Evolutionary conservation across 2,329 filamentous ascomycete species (phyloP).

Genomic region (Venturia oleaginea): DNA sequence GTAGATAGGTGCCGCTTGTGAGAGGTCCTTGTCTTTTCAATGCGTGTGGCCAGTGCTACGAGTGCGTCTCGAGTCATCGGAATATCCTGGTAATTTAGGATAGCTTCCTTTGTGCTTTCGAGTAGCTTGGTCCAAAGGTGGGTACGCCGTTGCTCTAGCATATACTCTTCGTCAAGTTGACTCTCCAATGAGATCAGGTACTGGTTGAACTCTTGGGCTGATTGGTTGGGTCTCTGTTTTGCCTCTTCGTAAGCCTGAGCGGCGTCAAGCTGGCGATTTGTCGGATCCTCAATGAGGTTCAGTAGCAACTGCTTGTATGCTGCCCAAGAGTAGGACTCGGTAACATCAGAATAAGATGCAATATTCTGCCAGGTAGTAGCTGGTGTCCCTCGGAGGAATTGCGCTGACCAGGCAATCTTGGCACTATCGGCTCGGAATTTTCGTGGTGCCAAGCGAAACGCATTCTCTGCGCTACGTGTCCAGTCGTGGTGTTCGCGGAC

Average conservation of each 20-base stretch:
- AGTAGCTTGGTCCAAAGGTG: too few relatives aligned
- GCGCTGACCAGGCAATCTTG: neutral
- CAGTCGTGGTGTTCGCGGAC: too few relatives aligned
- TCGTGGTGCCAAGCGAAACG: neutral
- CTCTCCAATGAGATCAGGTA: neutral
- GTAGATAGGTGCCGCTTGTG: too few relatives aligned
- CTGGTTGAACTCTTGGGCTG: neutral
- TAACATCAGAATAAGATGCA: neutral
- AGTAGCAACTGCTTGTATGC: neutral
- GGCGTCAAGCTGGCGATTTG: neutral
- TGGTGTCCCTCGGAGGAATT: neutral
- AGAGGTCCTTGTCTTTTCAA: neutral
- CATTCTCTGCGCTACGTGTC: too few relatives aligned
- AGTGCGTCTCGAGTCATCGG: slow-evolving; percentile 1
- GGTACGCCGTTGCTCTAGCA: too few relatives aligned
- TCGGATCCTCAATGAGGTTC: slow-evolving; percentile 1
- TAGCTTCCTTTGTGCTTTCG: neutral
- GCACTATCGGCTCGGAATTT: neutral
- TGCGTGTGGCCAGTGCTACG: neutral
- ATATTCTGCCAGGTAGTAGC: neutral
- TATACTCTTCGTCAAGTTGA: neutral
- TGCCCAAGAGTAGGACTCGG: neutral
- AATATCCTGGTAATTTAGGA: neutral
- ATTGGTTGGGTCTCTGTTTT: neutral
- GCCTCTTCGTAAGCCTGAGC: neutral